Conservation (phyloP, 169 alveolate genomes). For the Plasmodium billcollinsi region DNA sequence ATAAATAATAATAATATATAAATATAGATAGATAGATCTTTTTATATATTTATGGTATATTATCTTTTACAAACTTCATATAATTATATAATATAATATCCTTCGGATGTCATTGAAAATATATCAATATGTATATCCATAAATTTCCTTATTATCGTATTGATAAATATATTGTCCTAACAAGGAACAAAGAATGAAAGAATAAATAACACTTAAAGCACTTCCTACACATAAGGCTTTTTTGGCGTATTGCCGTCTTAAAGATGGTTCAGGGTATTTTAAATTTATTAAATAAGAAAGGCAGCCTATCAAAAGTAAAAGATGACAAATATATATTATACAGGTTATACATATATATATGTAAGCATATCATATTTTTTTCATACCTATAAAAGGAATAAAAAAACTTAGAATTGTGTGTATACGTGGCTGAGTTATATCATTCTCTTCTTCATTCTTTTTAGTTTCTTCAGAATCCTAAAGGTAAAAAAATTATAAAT, state of each 20-base stretch:
- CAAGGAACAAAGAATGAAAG: constrained; percentile 54
- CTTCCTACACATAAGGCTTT: constrained; percentile 73
- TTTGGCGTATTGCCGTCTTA: constrained; percentile 44
- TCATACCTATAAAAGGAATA: constrained; percentile 64
- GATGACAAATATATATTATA: neutral
- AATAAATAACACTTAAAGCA: constrained; percentile 62
- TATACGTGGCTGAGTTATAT: constrained; percentile 19
- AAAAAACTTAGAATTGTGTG: constrained; percentile 46
- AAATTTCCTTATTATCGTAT: constrained; percentile 25
- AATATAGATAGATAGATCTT: too few relatives aligned
- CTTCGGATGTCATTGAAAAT: neutral
- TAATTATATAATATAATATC: too few relatives aligned
- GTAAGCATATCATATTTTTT: neutral
- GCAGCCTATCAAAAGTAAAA: constrained; percentile 45
- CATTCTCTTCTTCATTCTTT: constrained; percentile 22
- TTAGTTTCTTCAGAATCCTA: constrained; percentile 17
- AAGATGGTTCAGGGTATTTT: constrained; percentile 64
- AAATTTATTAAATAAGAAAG: constrained; percentile 56
- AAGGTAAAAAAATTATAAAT: neutral
- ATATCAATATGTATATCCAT: constrained; percentile 55
- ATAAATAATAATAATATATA: too few relatives aligned
- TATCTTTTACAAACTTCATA: too few relatives aligned
- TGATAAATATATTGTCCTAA: constrained; percentile 52
- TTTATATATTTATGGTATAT: too few relatives aligned
- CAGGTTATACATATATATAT: neutral